Conservation (phyloP, 2,329 filamentous ascomycete genomes). For the Juglanconis juglandina region DNA sequence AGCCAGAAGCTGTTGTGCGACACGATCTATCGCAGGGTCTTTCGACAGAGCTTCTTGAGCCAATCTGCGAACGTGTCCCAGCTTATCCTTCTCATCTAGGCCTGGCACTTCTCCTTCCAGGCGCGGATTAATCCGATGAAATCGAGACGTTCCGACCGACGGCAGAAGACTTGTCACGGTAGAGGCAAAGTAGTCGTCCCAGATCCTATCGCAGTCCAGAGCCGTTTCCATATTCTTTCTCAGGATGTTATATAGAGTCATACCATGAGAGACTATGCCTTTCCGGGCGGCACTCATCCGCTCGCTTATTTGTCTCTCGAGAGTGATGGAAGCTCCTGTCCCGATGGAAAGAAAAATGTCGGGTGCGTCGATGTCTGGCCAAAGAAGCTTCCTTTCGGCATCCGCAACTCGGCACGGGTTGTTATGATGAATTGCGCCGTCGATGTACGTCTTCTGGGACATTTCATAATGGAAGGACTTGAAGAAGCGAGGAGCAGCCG, state of each 20-base stretch:
- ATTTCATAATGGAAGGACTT: constrained; percentile 47
- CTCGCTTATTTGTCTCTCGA: constrained; percentile 26
- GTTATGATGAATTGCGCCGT: constrained; percentile 46
- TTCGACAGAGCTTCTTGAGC: not conserved
- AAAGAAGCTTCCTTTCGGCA: constrained; percentile 18
- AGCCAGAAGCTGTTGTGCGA: constrained; percentile 11
- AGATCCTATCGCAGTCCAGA: constrained; percentile 22
- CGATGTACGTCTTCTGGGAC: constrained; percentile 44
- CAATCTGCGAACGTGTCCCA: constrained; percentile 1
- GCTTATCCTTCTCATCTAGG: constrained; percentile 15
- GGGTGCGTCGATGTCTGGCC: not conserved
- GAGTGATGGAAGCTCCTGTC: not conserved
- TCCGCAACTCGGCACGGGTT: constrained; percentile 51
- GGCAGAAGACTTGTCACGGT: constrained; percentile 1
- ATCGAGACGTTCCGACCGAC: not conserved
- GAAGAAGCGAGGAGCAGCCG: constrained; percentile 48
- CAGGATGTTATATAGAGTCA: constrained; percentile 20
- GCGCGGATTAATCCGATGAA: constrained; percentile 6
- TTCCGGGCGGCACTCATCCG: constrained; percentile 26
- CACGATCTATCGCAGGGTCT: not conserved
- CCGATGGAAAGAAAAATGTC: not conserved
- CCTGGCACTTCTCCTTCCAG: constrained; percentile 1
- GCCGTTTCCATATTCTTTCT: constrained; percentile 24
- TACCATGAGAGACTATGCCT: constrained; percentile 26
- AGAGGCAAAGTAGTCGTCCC: constrained; percentile 21